Base-by-base conservation (phyloP, 2,329 filamentous ascomycete genomes). In the Coniochaeta hoffmannii region DNA sequence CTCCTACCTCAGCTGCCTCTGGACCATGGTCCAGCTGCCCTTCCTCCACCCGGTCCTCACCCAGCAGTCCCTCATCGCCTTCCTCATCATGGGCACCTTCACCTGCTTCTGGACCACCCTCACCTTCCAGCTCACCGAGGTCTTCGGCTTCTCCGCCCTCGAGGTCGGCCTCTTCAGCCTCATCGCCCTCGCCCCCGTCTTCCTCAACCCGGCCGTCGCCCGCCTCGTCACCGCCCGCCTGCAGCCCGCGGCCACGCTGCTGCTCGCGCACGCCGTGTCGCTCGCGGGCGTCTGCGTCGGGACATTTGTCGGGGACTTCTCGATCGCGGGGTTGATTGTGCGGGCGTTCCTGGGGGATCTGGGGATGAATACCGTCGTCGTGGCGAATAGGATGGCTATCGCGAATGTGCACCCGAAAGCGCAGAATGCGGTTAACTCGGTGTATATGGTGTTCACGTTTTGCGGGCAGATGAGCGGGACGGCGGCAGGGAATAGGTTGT, bases 371-470 rank as follows among this genome's bases (percentile, higher is more conserved):
- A 87, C 83, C 1, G 75, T 80, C 0, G 85, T 89, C 64, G 85
- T 89, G 22, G 85, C 86, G 1, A 90, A 90, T 62, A 72, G 87
- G 0, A 77, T 77, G 2, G 76, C 81, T 2, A 87, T 91, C 22
- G 90, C 88, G 61, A 69, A 73, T 2, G 81, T 90, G 35, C 85
- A 87, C 56, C 82, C 87, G 0, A 85, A 82, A 60, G 83, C 84
- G 0, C 71, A 86, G 2, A 91, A 89, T 68, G 71, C 88, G 5
- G 78, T 90, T 17, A 91, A 91, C 66, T 90, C 87, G 0, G 86
- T 83, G 1, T 91, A 88, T 63, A 90, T 90, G 88, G 78, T 89
- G 0, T 76, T 77, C 24, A 82, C 80, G 0, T 90, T 90, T 64
- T 82, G 80, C 53, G 88, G 88, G 0, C 88, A 91, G 69, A 61